A percentile compares a stretch with the other conserved stretches of the same genome.
These are phyloP conservation scores for Cutaneotrichosporon dermatis DNA, from an alignment of 1,284 basidiomycete genomes.

Conservation along the genomic window DNA sequence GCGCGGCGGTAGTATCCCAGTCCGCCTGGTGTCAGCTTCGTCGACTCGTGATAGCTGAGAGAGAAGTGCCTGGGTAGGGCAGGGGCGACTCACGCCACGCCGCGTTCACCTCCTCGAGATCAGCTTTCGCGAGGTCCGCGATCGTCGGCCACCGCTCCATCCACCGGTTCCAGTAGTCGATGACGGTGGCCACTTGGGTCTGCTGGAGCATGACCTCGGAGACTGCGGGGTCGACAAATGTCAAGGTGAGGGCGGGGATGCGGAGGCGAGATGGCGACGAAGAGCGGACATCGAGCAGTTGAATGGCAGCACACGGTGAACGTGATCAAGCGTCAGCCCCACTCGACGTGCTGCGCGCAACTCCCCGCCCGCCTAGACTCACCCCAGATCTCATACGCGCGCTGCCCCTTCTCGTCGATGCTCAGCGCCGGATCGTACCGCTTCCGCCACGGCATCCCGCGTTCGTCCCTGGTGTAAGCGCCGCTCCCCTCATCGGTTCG, in stretches of 20 bases:
- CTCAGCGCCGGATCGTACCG: conserved; percentile 28
- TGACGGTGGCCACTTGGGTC: conserved; percentile 79
- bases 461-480: conserved; percentile 30
- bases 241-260: too few relatives aligned
- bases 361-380: not conserved
- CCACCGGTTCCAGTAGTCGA: conserved; percentile 83
- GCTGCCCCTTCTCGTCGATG: conserved; percentile 42
- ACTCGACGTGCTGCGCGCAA: too few relatives aligned
- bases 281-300: too few relatives aligned
- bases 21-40: conserved; percentile 44
- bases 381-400: conserved; percentile 47
- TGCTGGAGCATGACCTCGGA: conserved; percentile 98
- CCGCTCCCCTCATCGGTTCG: too few relatives aligned
- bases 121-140: conserved; percentile 65
- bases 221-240: conserved; percentile 40
- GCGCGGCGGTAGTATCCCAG: conserved; percentile 90
- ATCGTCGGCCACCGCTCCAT: conserved; percentile 81
- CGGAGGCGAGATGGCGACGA: too few relatives aligned
- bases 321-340: too few relatives aligned
- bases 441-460: conserved; percentile 50
- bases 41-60: not conserved
- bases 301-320: too few relatives aligned
- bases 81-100: conserved; percentile 59
- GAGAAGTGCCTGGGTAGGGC: too few relatives aligned
- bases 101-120: conserved; percentile 76